Percentiles rank a stretch among this genome's conserved stretches.
Evolutionary conservation across 345 rosid species (phyloP).

Genomic region (Aethionema arabicum): DNA sequence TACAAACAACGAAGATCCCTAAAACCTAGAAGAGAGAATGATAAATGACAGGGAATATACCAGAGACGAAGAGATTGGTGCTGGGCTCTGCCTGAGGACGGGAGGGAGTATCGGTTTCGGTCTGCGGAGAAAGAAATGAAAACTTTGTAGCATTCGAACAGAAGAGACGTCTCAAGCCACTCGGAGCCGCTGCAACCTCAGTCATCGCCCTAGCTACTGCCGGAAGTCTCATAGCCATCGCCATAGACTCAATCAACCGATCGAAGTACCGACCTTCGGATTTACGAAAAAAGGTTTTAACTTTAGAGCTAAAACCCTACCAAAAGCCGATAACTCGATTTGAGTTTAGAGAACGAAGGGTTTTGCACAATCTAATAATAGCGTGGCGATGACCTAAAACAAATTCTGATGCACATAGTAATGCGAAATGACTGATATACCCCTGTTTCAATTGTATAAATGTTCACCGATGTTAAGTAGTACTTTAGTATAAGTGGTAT

Average conservation of each 20-base stretch:
- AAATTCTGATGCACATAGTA: no score
- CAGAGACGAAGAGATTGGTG: constrained; percentile 76
- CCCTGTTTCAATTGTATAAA: not conserved
- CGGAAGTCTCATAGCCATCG: constrained; percentile 39
- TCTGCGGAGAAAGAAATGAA: constrained; percentile 40
- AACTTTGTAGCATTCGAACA: constrained; percentile 48
- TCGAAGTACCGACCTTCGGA: not conserved
- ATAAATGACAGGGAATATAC: constrained; percentile 27
- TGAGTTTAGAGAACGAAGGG: constrained; percentile 5
- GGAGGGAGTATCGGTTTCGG: constrained; percentile 40
- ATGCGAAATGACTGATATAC: not conserved
- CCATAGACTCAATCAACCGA: constrained; percentile 22
- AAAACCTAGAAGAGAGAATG: constrained; percentile 1
- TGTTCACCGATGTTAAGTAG: no score
- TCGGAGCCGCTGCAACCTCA: constrained; percentile 43
- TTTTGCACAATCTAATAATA: not conserved
- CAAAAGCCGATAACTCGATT: constrained; percentile 9
- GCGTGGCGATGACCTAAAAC: not conserved
- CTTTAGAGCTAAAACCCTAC: constrained; percentile 32
- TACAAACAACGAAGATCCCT: not conserved
- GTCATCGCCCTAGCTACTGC: constrained; percentile 40
- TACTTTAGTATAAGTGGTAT: no score
- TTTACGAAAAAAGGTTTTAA: constrained; percentile 9
- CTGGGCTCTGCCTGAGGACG: constrained; percentile 71
- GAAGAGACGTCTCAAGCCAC: constrained; percentile 52